phyloP scores from a whole-genome alignment of 768 basidiomycete species.

The Lentinula raphanica region DNA sequence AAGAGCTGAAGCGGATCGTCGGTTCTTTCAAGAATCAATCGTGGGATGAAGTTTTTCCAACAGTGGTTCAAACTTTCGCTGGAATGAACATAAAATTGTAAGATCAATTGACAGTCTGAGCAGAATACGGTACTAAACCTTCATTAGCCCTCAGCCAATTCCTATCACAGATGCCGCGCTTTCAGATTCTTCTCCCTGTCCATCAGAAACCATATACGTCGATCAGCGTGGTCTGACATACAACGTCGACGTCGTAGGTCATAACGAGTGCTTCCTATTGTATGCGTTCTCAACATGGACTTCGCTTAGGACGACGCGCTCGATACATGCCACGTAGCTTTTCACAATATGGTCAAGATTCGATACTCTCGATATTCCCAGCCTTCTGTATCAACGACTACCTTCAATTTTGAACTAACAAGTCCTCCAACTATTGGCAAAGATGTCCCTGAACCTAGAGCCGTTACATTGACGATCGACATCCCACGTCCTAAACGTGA shows the following conservation, averaged over 20 bases:
- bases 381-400: constrained; percentile 18
- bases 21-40: constrained; percentile 35
- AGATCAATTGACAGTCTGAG: constrained; percentile 15
- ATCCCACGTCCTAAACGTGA: constrained; percentile 1
- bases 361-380: constrained; percentile 17
- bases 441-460: neutral
- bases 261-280: neutral
- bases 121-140: constrained; percentile 3
- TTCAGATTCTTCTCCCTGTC: constrained; percentile 33
- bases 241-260: constrained; percentile 39
- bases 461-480: neutral
- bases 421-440: constrained; percentile 35
- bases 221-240: constrained; percentile 47
- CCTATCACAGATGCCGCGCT: constrained; percentile 24
- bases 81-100: constrained; percentile 42
- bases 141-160: constrained; percentile 57
- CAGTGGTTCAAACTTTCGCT: constrained; percentile 45
- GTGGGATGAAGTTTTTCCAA: constrained; percentile 49
- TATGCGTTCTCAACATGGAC: constrained; percentile 4
- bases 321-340: constrained; percentile 48
- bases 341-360: constrained; percentile 25
- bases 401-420: constrained; percentile 26
- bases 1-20: constrained; percentile 35
- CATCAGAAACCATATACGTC: constrained; percentile 43
- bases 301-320: constrained; percentile 41